These are phyloP conservation scores for Drechslerella dactyloides DNA, from an alignment of 2,329 filamentous ascomycete genomes.

Conservation along the genomic window DNA sequence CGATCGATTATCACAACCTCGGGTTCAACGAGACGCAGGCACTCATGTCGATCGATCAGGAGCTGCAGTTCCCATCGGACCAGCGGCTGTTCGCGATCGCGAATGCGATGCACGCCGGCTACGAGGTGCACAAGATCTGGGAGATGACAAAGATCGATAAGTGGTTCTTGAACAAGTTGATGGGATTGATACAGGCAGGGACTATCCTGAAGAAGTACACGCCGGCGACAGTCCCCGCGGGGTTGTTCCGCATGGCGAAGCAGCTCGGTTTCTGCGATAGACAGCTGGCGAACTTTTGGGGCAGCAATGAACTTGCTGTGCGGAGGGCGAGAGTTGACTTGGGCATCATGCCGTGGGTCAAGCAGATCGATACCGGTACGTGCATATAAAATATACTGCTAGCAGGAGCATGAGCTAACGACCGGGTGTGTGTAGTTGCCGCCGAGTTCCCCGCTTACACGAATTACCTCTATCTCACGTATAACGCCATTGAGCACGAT, in stretches of 20 bases:
- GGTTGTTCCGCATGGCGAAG: slow-evolving; percentile 82
- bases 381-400: not conserved
- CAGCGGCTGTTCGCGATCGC: slow-evolving; percentile 97
- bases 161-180: slow-evolving; percentile 94
- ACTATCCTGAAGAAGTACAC: slow-evolving; percentile 75
- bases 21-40: slow-evolving; percentile 92
- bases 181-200: slow-evolving; percentile 86
- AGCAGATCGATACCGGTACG: slow-evolving; percentile 85
- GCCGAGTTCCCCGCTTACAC: slow-evolving; percentile 94
- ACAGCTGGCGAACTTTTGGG: slow-evolving; percentile 91
- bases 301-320: slow-evolving; percentile 90
- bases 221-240: slow-evolving; percentile 69
- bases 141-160: slow-evolving; percentile 98
- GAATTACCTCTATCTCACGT: slow-evolving; percentile 96
- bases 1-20: slow-evolving; percentile 92
- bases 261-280: slow-evolving; percentile 92
- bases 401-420: slow-evolving; percentile 12
- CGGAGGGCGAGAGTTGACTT: slow-evolving; percentile 79
- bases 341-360: slow-evolving; percentile 85
- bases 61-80: slow-evolving; percentile 95
- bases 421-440: slow-evolving; percentile 66
- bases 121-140: slow-evolving; percentile 96
- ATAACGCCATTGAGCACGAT: slow-evolving; percentile 88
- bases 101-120: slow-evolving; percentile 94
- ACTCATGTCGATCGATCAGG: slow-evolving; percentile 93